A percentile compares a stretch with the other conserved stretches of the same genome.
phyloP scores from a whole-genome alignment of 768 basidiomycete species.

The Collybiopsis luxurians region DNA sequence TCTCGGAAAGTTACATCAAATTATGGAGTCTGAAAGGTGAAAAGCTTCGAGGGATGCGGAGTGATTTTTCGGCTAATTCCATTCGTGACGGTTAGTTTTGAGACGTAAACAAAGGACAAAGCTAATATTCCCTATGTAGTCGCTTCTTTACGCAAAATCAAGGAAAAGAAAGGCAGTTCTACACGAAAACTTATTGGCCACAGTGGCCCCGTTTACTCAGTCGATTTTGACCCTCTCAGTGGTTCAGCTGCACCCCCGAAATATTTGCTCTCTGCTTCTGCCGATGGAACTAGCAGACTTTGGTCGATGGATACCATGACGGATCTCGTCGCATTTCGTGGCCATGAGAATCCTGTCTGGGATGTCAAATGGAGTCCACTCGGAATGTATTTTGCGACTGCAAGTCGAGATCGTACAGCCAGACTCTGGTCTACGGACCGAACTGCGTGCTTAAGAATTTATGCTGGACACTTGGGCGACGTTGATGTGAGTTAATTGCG shows the following conservation, averaged over 20 bases:
- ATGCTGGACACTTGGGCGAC: constrained; percentile 94
- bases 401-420: constrained; percentile 90
- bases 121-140: constrained; percentile 32
- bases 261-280: constrained; percentile 88
- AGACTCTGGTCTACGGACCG: constrained; percentile 96
- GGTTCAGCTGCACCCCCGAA: constrained; percentile 86
- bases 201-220: constrained; percentile 93
- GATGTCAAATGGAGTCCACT: constrained; percentile 99
- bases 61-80: constrained; percentile 66
- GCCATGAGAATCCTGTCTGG: constrained; percentile 98
- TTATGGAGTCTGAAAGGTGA: constrained; percentile 96
- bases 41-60: constrained; percentile 72
- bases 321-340: constrained; percentile 90
- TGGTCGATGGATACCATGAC: constrained; percentile 97
- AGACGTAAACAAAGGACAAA: background rate
- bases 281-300: constrained; percentile 85
- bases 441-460: constrained; percentile 81
- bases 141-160: constrained; percentile 57
- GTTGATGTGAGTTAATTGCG: constrained; percentile 93
- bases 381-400: constrained; percentile 98
- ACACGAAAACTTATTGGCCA: constrained; percentile 97
- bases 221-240: constrained; percentile 88
- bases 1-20: constrained; percentile 92
- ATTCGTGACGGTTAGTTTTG: constrained; percentile 67
- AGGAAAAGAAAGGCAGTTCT: constrained; percentile 77